Conservation (phyloP, 2,329 filamentous ascomycete species). For the Phialophora macrospora region DNA sequence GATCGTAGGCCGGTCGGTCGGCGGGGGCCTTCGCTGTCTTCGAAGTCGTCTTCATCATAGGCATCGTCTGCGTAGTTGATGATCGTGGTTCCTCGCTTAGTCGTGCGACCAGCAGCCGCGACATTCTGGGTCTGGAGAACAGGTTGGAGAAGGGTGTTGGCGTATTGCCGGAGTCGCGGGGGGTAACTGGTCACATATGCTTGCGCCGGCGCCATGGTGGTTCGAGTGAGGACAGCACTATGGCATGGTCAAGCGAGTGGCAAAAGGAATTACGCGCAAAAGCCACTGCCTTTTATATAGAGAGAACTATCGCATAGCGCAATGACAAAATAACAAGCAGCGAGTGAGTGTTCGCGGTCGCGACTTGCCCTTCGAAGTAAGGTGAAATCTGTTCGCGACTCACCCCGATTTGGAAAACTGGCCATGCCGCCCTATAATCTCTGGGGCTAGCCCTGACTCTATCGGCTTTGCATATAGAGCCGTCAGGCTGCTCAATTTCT, state of each 20-base stretch:
- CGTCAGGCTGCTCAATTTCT: not conserved
- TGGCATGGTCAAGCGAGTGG: slow-evolving; percentile 24
- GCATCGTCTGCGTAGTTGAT: slow-evolving; percentile 99
- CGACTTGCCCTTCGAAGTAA: not conserved
- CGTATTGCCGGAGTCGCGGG: slow-evolving; percentile 85
- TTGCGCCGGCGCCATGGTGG: slow-evolving; percentile 67
- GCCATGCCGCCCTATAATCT: not conserved
- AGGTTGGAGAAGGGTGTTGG: slow-evolving; percentile 87
- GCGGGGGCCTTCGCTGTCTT: slow-evolving; percentile 69
- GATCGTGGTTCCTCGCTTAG: slow-evolving; percentile 92
- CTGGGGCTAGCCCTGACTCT: too few relatives aligned
- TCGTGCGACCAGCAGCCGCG: slow-evolving; percentile 76
- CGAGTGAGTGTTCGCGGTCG: not conserved
- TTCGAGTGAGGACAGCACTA: slow-evolving; percentile 12
- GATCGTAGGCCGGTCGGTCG: slow-evolving; percentile 81
- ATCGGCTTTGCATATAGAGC: not conserved
- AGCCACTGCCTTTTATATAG: not conserved
- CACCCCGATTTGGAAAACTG: not conserved
- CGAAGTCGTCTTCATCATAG: slow-evolving; percentile 73
- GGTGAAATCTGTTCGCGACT: not conserved
- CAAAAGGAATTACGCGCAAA: not conserved
- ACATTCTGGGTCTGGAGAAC: slow-evolving; percentile 72
- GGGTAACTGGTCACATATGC: slow-evolving; percentile 91
- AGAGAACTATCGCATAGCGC: not conserved
- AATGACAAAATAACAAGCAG: not conserved